A percentile compares a stretch with the other conserved stretches of the same genome.
These are phyloP conservation scores for Pichia gijzeniarum DNA, from an alignment of 805 yeast genomes.

Conservation along the genomic window DNA sequence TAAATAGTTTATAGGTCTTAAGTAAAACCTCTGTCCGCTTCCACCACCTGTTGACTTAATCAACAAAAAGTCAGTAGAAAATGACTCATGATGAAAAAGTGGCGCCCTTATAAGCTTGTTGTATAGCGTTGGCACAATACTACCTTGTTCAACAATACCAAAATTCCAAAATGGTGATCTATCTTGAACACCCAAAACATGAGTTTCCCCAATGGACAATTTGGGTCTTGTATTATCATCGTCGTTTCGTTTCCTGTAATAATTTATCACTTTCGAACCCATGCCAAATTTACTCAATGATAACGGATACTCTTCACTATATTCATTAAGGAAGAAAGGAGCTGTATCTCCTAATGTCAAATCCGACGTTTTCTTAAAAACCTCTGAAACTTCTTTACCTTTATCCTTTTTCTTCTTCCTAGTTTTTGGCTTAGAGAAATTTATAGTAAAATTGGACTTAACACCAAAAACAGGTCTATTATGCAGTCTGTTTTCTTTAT, in stretches of 20 bases:
- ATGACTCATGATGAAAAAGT: slow-evolving; percentile 76
- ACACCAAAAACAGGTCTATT: slow-evolving; percentile 74
- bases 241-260: slow-evolving; percentile 76
- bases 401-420: slow-evolving; percentile 87
- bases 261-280: slow-evolving; percentile 91
- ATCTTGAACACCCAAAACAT: slow-evolving; percentile 93
- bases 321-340: slow-evolving; percentile 72
- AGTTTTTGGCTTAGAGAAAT: slow-evolving; percentile 64
- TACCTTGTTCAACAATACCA: slow-evolving; percentile 94
- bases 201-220: slow-evolving; percentile 86
- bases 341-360: slow-evolving; percentile 81
- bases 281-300: slow-evolving; percentile 86
- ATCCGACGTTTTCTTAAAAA: slow-evolving; percentile 66
- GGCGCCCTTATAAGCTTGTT: slow-evolving; percentile 93
- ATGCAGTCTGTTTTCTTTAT: slow-evolving; percentile 63
- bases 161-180: slow-evolving; percentile 97
- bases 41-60: slow-evolving; percentile 78
- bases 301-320: slow-evolving; percentile 82
- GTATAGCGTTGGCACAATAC: slow-evolving; percentile 87
- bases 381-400: slow-evolving; percentile 72
- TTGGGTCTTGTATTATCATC: slow-evolving; percentile 86
- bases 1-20: slow-evolving; percentile 62
- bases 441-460: slow-evolving; percentile 70
- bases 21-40: slow-evolving; percentile 53
- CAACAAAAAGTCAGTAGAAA: slow-evolving; percentile 73